Conservation (phyloP, 768 basidiomycete genomes). For the Pholiota molesta region DNA sequence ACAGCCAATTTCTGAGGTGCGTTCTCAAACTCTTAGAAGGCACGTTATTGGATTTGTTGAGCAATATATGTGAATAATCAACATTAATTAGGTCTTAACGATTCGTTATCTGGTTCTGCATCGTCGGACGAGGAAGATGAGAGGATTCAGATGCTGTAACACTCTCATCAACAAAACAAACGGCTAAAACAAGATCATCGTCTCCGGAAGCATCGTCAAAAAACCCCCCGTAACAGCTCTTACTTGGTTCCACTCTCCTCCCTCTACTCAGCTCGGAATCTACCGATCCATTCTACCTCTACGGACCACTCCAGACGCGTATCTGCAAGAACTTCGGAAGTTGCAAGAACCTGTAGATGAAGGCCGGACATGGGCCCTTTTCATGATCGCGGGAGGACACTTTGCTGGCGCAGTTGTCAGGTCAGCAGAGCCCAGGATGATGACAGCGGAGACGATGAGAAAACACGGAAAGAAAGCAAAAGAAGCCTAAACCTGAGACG, state of each 20-base stretch:
- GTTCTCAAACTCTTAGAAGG: constrained; percentile 85
- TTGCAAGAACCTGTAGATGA: constrained; percentile 58
- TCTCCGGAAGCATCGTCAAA: constrained; percentile 41
- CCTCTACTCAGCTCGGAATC: constrained; percentile 86
- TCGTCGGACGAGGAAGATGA: constrained; percentile 64
- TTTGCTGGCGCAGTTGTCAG: constrained; percentile 92
- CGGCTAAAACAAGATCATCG: constrained; percentile 44
- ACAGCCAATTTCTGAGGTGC: constrained; percentile 65
- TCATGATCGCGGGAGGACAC: constrained; percentile 98
- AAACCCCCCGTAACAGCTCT: constrained; percentile 62
- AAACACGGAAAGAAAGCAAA: constrained; percentile 55
- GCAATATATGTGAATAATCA: constrained; percentile 2
- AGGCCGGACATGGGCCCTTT: constrained; percentile 87
- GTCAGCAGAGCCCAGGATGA: constrained; percentile 61
- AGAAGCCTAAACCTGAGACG: constrained; percentile 72
- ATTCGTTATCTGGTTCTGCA: constrained; percentile 91
- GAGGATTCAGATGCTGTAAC: constrained; percentile 65
- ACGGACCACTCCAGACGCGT: constrained; percentile 43
- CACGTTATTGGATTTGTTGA: constrained; percentile 33
- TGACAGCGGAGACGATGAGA: constrained; percentile 35
- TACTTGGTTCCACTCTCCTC: constrained; percentile 89
- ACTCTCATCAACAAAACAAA: constrained; percentile 65
- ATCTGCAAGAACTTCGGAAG: constrained; percentile 63
- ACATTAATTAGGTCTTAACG: constrained; percentile 50
- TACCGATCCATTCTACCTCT: constrained; percentile 77